Conservation (phyloP, 129 eudicot genomes). For the Flaveria brownii region DNA sequence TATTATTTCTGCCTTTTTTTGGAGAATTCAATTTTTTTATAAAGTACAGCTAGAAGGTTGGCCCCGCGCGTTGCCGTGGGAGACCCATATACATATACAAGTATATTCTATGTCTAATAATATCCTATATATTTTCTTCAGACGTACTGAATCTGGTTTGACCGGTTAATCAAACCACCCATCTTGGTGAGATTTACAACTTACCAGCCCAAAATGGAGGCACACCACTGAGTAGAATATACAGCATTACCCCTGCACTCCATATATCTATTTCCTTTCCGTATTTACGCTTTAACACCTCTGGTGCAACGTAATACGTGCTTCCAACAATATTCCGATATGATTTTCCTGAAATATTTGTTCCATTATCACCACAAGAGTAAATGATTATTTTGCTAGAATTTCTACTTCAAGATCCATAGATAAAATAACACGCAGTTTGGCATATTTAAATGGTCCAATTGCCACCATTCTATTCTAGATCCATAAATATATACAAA, state of each 20-base stretch:
- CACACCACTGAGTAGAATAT: conserved; percentile 88
- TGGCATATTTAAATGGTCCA: conserved; percentile 13
- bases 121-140: too few relatives aligned
- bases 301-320: conserved; percentile 95
- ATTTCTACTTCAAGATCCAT: too few relatives aligned
- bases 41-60: too few relatives aligned
- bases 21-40: too few relatives aligned
- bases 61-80: too few relatives aligned
- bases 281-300: conserved; percentile 74
- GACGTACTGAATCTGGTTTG: neutral
- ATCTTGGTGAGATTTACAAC: too few relatives aligned
- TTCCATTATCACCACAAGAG: conserved; percentile 13
- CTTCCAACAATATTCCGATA: conserved; percentile 89
- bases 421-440: neutral
- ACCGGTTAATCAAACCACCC: neutral
- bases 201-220: conserved; percentile 99
- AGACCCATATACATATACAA: too few relatives aligned
- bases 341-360: conserved; percentile 58
- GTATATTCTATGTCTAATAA: too few relatives aligned
- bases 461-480: neutral
- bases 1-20: too few relatives aligned
- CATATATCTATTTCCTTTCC: conserved; percentile 90
- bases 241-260: conserved; percentile 96
- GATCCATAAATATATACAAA: neutral
- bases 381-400: neutral